phyloP scores from a whole-genome alignment of 1,284 basidiomycete species.

The Papiliotrema terrestris region DNA sequence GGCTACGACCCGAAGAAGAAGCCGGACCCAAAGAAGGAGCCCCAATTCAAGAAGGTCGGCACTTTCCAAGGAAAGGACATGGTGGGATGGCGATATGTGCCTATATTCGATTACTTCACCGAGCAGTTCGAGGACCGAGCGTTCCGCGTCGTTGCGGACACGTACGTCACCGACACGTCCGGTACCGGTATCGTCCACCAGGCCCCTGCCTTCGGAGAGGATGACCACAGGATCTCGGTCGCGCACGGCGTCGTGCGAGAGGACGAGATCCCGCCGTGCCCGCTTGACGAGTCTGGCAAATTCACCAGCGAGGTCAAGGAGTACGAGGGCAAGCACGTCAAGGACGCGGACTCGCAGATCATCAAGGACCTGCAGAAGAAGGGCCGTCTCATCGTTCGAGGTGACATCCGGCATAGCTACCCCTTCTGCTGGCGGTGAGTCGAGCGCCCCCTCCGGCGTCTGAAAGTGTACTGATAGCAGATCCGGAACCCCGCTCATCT shows the following conservation, averaged over 20 bases:
- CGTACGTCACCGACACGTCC: slow-evolving; percentile 88
- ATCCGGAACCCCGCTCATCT: slow-evolving; percentile 92
- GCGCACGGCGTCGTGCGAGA: slow-evolving; percentile 73
- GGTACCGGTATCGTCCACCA: slow-evolving; percentile 99
- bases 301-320: slow-evolving; percentile 90
- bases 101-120: slow-evolving; percentile 93
- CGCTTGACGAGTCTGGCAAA: slow-evolving; percentile 82
- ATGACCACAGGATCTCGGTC: slow-evolving; percentile 92
- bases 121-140: slow-evolving; percentile 90
- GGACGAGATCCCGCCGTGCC: slow-evolving; percentile 94
- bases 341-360: slow-evolving; percentile 93
- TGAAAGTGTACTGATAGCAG: slow-evolving; percentile 49
- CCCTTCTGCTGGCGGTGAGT: slow-evolving; percentile 93
- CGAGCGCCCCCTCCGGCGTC: too few relatives aligned
- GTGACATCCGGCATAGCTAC: slow-evolving; percentile 84
- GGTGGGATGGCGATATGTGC: slow-evolving; percentile 95
- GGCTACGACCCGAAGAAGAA: slow-evolving; percentile 61
- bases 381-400: slow-evolving; percentile 83
- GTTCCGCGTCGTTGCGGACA: slow-evolving; percentile 84
- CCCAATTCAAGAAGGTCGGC: slow-evolving; percentile 88
- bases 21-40: slow-evolving; percentile 66
- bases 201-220: slow-evolving; percentile 97
- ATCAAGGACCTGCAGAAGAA: slow-evolving; percentile 87
- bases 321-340: slow-evolving; percentile 86
- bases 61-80: slow-evolving; percentile 86